Conservation (phyloP, 306 rosid genomes). For the Ormosia emarginata region DNA sequence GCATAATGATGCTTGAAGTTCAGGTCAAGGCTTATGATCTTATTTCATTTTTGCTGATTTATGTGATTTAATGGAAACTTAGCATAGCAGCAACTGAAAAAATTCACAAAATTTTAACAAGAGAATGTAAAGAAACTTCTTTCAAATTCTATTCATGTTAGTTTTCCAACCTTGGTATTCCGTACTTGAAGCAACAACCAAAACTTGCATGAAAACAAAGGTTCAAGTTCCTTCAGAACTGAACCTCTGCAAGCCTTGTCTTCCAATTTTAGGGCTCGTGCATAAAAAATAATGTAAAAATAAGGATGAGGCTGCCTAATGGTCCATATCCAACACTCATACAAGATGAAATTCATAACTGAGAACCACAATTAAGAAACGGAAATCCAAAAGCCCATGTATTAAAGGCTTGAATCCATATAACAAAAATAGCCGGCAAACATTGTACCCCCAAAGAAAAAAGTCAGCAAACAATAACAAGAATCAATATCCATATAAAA, state of each 20-base stretch:
- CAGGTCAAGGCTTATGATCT: neutral
- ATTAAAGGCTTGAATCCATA: neutral
- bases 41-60: neutral
- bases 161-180: neutral
- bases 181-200: neutral
- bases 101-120: neutral
- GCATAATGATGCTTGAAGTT: neutral
- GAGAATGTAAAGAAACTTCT: neutral
- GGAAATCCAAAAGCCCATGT: neutral
- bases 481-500: neutral
- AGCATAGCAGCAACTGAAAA: neutral
- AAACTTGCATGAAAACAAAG: slow-evolving; percentile 2
- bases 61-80: neutral
- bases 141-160: neutral
- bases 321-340: neutral
- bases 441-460: too few species aligned
- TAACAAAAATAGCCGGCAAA: too few species aligned
- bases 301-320: neutral
- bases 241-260: neutral
- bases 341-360: neutral
- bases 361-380: neutral
- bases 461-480: neutral
- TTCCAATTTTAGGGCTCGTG: neutral
- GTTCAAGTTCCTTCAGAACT: slow-evolving; percentile 14
- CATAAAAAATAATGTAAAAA: neutral